phyloP scores from a whole-genome alignment of 2,329 filamentous ascomycete genomes.

The Fusarium circinatum region DNA sequence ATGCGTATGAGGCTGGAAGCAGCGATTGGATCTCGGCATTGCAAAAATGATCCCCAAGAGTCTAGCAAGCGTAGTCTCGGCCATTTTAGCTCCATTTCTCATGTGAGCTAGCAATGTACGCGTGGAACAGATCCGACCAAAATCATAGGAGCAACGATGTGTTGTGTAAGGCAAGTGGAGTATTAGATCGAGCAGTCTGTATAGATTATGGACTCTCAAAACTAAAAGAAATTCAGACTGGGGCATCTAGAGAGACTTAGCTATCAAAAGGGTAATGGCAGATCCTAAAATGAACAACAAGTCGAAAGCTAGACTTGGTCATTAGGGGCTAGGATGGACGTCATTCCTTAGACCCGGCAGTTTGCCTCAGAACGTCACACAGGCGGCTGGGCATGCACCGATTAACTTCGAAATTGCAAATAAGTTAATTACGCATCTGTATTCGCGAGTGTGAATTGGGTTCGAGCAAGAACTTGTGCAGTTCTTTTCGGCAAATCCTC shows the following conservation, averaged over 20 bases:
- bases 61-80: not conserved
- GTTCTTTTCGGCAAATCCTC: not conserved
- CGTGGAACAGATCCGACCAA: not conserved
- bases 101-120: not conserved
- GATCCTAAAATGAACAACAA: not conserved
- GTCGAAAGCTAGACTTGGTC: not conserved
- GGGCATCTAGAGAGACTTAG: accelerated
- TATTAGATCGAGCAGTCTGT: too few relatives aligned
- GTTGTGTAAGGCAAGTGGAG: not conserved
- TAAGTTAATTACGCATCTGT: not conserved
- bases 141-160: not conserved
- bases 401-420: not conserved
- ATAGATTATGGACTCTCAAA: too few relatives aligned
- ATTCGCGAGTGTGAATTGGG: not conserved
- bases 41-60: not conserved
- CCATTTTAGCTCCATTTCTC: accelerated
- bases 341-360: not conserved
- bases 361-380: not conserved
- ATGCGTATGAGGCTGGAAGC: too few relatives aligned
- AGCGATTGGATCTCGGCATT: too few relatives aligned
- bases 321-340: not conserved
- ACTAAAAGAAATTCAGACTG: accelerated
- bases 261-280: accelerated
- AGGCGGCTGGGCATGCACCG: not conserved
- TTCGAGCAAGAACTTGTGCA: not conserved